Base-by-base conservation (phyloP, 2,329 filamentous ascomycete genomes). In the Colletotrichum navitas region DNA sequence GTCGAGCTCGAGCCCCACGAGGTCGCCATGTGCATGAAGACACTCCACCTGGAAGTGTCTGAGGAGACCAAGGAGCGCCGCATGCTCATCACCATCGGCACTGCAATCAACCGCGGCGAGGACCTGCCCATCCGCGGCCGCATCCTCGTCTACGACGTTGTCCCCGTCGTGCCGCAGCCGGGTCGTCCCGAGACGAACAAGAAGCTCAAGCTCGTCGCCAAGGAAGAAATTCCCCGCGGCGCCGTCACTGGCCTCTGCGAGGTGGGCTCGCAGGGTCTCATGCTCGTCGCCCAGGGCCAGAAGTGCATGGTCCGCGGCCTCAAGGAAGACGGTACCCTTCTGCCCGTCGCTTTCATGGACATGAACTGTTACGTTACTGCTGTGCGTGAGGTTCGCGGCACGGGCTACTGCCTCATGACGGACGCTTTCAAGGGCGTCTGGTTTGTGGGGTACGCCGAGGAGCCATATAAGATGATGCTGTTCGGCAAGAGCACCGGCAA, bases 281-380 rank as follows among this genome's bases (percentile, higher is more conserved):
- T 97, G 86, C 91, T 96, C 73, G 93, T 93, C 51, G 94, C 95
- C 0, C 96, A 99, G 79, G 96, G 96, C 0, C 95, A 98, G 78
- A 99, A 99, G 82, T 95, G 94, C 80, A 97, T 99, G 93, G 94
- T 99, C 1, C 89, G 96, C 71, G 96, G 96, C 51, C 87, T 99
- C 3, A 98, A 98, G 80, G 96, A 99, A 80, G 96, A 99, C 79
- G 94, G 95, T 0, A 94, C 93, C 1, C 87, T 98, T 63, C 86
- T 98, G 0, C 96, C 96, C 0, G 95, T 99, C 4, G 96, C 96
- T 0, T 99, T 99, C 79, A 93, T 99, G 87, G 96, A 99, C 78
- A 97, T 98, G 91, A 96, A 94, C 82, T 97, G 93, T 81, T 96
- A 97, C 77, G 94, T 97, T 16, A 93, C 91, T 2, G 90, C 92